Evolutionary conservation across 1,284 basidiomycete species (phyloP), one percentile per base, ranked within the genome.

Genomic region (Puccinia hordei): DNA sequence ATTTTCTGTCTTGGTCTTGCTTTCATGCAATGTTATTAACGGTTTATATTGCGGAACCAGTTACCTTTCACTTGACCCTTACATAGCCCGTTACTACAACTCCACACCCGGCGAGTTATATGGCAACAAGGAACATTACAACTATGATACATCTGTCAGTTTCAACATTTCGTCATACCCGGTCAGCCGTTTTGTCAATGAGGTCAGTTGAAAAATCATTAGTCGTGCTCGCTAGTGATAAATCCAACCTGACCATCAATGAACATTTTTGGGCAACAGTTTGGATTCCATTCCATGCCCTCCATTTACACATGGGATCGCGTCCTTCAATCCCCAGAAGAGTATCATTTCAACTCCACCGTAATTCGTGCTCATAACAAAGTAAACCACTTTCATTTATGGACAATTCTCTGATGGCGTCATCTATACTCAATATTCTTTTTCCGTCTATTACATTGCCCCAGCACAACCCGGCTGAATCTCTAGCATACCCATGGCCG

Each of bases 261-360:
- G 41, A 3, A 8, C 57, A 49, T 69, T 74, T 61, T 61, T 27
- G 15, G 2, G 27, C 13, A n/a, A 8, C 10, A 80, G 83, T 90
- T 90, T 82, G 90, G 89, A n/a, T 90, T 90, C 85, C 90, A 90
- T 83, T 90, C 90, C 0, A 89, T 90, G 87, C 89, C 90, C 0
- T 90, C 89, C 0, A 89, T 90, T 85, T 89, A 89, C 82, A 88
- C 87, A 73, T 90, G 90, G 88, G 88, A 90, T 83, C 88, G 90
- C 82, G 89, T 90, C 0, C 87, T 91, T 22, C 83, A 85, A n/a
- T 86, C 87, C 0, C 44, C 69, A 27, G 87, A 87, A 15, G 89
- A 89, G 82, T 90, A 89, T 84, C 86, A 86, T 15, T 90, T 90
- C 86, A 90, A 90, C 84, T 90, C 89, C 0, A 88, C 88, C 0